These are phyloP conservation scores for Talaromyces islandicus DNA, from an alignment of 2,329 filamentous ascomycete species.

Conservation along the genomic window DNA sequence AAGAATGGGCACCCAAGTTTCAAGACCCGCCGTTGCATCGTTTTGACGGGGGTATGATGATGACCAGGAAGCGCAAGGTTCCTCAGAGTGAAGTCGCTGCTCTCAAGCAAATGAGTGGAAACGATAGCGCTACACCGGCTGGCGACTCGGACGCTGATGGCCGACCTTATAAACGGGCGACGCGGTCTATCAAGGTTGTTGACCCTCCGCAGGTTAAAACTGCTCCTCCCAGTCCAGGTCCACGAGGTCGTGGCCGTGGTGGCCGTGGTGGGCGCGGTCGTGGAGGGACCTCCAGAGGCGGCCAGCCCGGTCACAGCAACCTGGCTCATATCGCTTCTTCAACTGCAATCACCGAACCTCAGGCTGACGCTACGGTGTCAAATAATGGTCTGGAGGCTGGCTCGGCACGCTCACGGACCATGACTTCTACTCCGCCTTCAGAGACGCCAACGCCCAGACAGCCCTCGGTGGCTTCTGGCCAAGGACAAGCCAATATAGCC, in stretches of 20 bases:
- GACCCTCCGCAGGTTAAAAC: constrained; percentile 15
- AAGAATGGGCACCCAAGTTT: constrained; percentile 31
- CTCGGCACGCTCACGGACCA: background rate
- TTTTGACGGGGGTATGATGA: constrained; percentile 18
- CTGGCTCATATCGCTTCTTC: background rate
- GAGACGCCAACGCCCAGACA: background rate
- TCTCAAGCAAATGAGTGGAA: constrained; percentile 14
- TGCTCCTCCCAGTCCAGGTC: constrained; percentile 13
- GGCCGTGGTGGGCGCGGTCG: constrained; percentile 5
- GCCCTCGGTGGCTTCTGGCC: background rate
- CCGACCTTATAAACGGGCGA: constrained; percentile 24
- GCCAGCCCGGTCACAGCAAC: background rate
- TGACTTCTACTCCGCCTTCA: constrained; percentile 5
- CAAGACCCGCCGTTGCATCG: constrained; percentile 26
- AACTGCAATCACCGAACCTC: background rate
- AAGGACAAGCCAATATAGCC: constrained; percentile 1
- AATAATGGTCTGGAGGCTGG: background rate
- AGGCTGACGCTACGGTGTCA: background rate
- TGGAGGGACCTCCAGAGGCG: background rate
- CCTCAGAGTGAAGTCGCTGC: constrained; percentile 27
- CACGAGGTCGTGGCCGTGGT: constrained; percentile 5
- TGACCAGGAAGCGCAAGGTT: constrained; percentile 32
- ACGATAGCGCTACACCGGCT: constrained; percentile 21
- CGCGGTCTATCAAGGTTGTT: constrained; percentile 23
- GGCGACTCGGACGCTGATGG: constrained; percentile 24